phyloP scores from a whole-genome alignment of 805 yeast species.

The Suhomyces faveliae region DNA sequence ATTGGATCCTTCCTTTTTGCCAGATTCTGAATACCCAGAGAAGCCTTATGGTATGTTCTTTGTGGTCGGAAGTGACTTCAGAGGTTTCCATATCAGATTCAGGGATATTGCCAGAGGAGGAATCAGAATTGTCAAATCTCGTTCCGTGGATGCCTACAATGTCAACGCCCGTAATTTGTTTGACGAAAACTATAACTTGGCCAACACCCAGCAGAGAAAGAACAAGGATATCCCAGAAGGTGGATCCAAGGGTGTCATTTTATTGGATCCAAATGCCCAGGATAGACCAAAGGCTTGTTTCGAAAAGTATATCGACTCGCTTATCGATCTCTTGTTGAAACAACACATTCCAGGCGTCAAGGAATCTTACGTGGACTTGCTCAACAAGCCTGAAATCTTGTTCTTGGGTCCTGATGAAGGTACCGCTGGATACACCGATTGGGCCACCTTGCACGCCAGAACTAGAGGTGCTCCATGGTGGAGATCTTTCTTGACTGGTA shows the following conservation, averaged over 20 bases:
- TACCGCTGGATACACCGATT: constrained; percentile 90
- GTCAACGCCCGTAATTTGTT: constrained; percentile 84
- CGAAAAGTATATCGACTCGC: constrained; percentile 87
- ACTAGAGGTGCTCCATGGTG: constrained; percentile 94
- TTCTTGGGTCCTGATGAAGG: constrained; percentile 99
- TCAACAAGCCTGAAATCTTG: constrained; percentile 81
- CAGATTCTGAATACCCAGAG: constrained; percentile 83
- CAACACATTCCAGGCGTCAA: constrained; percentile 71
- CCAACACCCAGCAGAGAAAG: constrained; percentile 93
- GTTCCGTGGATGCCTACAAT: constrained; percentile 80
- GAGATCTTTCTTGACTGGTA: constrained; percentile 98
- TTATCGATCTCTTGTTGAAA: constrained; percentile 78
- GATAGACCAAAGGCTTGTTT: constrained; percentile 80
- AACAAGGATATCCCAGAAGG: constrained; percentile 99
- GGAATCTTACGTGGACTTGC: constrained; percentile 81
- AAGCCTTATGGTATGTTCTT: constrained; percentile 93
- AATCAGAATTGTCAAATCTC: constrained; percentile 87
- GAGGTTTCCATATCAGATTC: constrained; percentile 96
- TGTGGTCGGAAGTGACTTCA: constrained; percentile 92
- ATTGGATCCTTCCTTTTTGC: constrained; percentile 82
- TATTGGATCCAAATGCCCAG: constrained; percentile 80
- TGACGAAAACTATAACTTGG: constrained; percentile 95
- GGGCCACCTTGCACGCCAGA: constrained; percentile 96
- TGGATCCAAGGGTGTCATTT: constrained; percentile 95
- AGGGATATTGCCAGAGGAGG: constrained; percentile 99